Evolutionary conservation across 2,329 filamentous ascomycete genomes (phyloP).

Genomic region (Trichothecium roseum): DNA sequence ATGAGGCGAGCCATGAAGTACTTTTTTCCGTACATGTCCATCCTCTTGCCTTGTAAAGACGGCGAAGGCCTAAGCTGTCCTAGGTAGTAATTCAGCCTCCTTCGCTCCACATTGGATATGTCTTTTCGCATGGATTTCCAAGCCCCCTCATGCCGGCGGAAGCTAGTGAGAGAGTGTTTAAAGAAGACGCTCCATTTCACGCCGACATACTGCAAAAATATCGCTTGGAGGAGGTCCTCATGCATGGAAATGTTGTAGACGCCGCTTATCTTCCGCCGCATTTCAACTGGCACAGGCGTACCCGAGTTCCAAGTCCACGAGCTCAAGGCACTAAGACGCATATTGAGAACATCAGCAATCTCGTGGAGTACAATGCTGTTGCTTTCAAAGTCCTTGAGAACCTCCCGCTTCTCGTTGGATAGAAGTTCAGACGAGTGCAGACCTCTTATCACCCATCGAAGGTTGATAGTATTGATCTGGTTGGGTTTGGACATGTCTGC

Average conservation of each 20-base stretch:
- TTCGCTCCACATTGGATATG: conserved; percentile 18
- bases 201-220: conserved; percentile 40
- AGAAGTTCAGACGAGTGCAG: conserved; percentile 33
- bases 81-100: conserved; percentile 24
- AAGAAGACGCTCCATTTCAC: conserved; percentile 34
- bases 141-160: conserved; percentile 18
- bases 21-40: conserved; percentile 20
- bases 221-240: conserved; percentile 38
- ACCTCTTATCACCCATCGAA: conserved; percentile 29
- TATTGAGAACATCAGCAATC: conserved; percentile 42
- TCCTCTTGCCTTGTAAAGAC: conserved; percentile 19
- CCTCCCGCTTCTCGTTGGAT: conserved; percentile 27
- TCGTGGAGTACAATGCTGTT: conserved; percentile 32
- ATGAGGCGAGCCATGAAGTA: conserved; percentile 37
- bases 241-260: conserved; percentile 40
- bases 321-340: conserved; percentile 32
- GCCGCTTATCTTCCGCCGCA: conserved; percentile 36
- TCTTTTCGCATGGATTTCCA: conserved; percentile 22
- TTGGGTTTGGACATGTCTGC: conserved; percentile 13
- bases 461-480: conserved; percentile 21
- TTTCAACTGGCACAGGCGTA: conserved; percentile 26
- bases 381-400: conserved; percentile 30
- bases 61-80: conserved; percentile 8
- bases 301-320: conserved; percentile 35
- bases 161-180: conserved; percentile 21